Evolutionary conservation across 345 rosid species (phyloP).

Genomic region (Clarkia xantiana): DNA sequence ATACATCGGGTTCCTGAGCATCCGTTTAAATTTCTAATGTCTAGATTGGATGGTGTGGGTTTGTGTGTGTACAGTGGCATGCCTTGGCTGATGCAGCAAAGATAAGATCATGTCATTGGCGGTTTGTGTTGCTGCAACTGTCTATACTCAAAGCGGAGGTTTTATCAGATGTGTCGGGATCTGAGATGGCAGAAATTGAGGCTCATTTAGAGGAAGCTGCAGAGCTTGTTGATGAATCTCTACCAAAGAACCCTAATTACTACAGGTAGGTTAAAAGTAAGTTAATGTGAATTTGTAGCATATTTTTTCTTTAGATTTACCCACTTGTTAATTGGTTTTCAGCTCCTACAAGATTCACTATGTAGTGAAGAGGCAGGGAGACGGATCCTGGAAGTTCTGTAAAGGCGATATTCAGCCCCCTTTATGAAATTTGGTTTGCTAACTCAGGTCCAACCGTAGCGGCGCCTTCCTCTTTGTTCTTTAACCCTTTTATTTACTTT

Average conservation of each 20-base stretch:
- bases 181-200: constrained; percentile 72
- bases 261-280: constrained; percentile 34
- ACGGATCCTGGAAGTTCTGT: constrained; percentile 83
- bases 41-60: too few relatives aligned
- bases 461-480: too few relatives aligned
- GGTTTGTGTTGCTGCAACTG: constrained; percentile 70
- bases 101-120: constrained; percentile 72
- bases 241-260: constrained; percentile 62
- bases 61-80: constrained; percentile 56
- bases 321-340: constrained; percentile 8
- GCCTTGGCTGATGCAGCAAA: constrained; percentile 65
- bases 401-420: constrained; percentile 42
- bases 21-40: background rate
- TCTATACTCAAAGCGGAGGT: constrained; percentile 56
- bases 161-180: constrained; percentile 29
- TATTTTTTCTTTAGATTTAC: background rate
- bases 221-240: constrained; percentile 75
- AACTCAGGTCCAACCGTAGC: too few relatives aligned
- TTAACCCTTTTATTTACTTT: too few relatives aligned
- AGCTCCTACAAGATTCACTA: constrained; percentile 67
- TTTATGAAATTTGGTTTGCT: constrained; percentile 19
- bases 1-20: background rate
- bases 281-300: background rate
- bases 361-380: constrained; percentile 60
- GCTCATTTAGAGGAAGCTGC: constrained; percentile 93